Base-by-base conservation (phyloP, 306 rosid species). In the Casuarina glauca region DNA sequence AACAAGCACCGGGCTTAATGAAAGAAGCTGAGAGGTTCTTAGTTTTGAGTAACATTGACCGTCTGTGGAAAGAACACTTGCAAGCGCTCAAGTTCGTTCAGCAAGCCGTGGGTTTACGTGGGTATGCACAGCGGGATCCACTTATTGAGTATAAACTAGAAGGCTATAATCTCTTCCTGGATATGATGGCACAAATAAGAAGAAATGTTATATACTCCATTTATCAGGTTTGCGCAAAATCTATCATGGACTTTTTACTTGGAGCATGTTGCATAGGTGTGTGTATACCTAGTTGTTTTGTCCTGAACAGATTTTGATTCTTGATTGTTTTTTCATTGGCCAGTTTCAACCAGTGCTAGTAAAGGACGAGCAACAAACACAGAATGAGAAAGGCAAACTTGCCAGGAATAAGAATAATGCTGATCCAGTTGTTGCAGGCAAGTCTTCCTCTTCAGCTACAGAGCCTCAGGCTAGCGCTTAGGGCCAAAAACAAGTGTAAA, bases 151-250 rank as follows among this genome's bases (percentile, higher is more conserved):
- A 95, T 78, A 95, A 93, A 80, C 96, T 95, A 13, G 99, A 95
- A 89, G 99, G 97, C 55, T 95, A 93, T 72, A 92, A 95, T 86
- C 97, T 95, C 84, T 95, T 95, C 96, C 85, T 95, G 80, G 99
- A 95, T 55, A 95, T 95, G 99, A 95, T 95, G 99, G 99, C 97
- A 66, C 97, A 95, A 52, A 80, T 95, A 54, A 87, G 99, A 88
- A 91, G 99, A 86, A 95, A 95, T 76, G 99, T 95, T 74, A 95
- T 95, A 39, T 95, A 91, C 84, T 93, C 99, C 41, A 91, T 95
- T 39, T 95, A 95, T 81, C 99, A 91, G 97, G 99, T 92, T 81
- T 57, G 89, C 60, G 57, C 66, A 8, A 42, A 46, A 73, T 55
- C 55, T 11, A 42, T 20, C 45, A 6, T 42, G n/a, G 38, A 8